These are phyloP conservation scores for Saturnispora besseyi DNA, from an alignment of 805 yeast genomes.

Conservation along the genomic window DNA sequence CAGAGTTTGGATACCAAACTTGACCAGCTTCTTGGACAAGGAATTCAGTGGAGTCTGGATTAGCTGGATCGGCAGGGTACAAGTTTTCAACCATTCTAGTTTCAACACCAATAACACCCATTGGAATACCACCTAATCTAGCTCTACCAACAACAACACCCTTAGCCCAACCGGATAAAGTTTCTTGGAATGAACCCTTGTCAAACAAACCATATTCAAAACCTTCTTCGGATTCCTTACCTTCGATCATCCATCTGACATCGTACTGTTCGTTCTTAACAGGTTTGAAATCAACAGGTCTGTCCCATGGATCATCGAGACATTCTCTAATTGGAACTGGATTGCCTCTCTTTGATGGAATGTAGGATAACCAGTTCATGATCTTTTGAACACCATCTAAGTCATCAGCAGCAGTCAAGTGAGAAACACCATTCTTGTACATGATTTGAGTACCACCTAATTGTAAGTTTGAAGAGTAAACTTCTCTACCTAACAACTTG, in stretches of 20 bases:
- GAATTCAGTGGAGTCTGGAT: conserved; percentile 86
- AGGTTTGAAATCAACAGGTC: conserved; percentile 80
- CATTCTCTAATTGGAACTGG: conserved; percentile 86
- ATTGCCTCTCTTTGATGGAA: conserved; percentile 82
- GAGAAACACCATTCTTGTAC: conserved; percentile 98
- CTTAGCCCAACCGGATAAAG: conserved; percentile 96
- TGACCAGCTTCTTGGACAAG: conserved; percentile 94
- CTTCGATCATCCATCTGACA: conserved; percentile 91
- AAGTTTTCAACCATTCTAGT: conserved; percentile 83
- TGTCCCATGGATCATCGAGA: conserved; percentile 78
- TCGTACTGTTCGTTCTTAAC: conserved; percentile 66
- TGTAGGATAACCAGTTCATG: conserved; percentile 89
- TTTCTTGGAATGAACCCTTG: conserved; percentile 88
- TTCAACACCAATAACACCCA: conserved; percentile 97
- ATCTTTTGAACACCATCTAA: conserved; percentile 93
- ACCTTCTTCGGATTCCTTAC: conserved; percentile 61
- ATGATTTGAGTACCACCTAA: conserved; percentile 98
- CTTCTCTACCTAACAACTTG: conserved; percentile 94
- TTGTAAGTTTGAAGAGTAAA: conserved; percentile 92
- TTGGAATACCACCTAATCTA: conserved; percentile 95
- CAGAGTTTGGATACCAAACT: conserved; percentile 99
- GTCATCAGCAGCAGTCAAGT: conserved; percentile 93
- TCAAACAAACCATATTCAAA: conserved; percentile 89
- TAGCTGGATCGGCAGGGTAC: conserved; percentile 97
- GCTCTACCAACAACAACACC: conserved; percentile 99